Evolutionary conservation across 441 rosid genomes (phyloP), one percentile per base, ranked within the genome.

Genomic region (Mallotus japonicus): DNA sequence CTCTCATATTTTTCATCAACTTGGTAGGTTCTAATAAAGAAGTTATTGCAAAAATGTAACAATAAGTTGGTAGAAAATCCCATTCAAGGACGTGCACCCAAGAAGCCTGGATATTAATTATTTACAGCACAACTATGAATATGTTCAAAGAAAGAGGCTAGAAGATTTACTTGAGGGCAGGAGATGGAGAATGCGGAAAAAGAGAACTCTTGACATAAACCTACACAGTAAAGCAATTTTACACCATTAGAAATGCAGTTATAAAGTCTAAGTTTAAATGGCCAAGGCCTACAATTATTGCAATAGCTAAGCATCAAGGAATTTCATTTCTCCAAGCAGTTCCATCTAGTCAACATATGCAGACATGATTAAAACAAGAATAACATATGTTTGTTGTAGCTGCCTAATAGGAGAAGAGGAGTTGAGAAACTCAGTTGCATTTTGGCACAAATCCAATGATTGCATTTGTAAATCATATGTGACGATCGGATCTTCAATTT

Each of bases 171-270:
- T 87, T 89, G 80, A 93, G 96, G 74, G 89, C 86, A 67, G 97
- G 78, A 78, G 93, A 79, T 66, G 98, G 99, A 53, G 98, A 89
- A 75, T 93, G 90, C 19, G 97, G 98, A 69, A 91, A 85, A 12
- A 78, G 64, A 49, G 89, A 73, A 71, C 95, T 93, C 85, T 86
- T 95, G 84, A 93, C 92, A 76, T 88, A 95, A 68, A 70, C 95
- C 99, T 95, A 75, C 71, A 83, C 14, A 67, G 70, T n/a, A 51
- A 70, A 74, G 46, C 15, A 64, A 24, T 57, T 37, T 50, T 44
- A 44, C 28, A 46, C 15, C 37, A 65, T 73, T 46, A 73, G 70
- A 68, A 71, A 57, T 16, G 17, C 28, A 46, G 14, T 24, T 34
- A 46, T 34, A 19, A 50, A 32, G 20, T 55, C 44, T 28, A 16